phyloP scores from a whole-genome alignment of 495 filamentous ascomycete genomes.

The Platismatia glauca region DNA sequence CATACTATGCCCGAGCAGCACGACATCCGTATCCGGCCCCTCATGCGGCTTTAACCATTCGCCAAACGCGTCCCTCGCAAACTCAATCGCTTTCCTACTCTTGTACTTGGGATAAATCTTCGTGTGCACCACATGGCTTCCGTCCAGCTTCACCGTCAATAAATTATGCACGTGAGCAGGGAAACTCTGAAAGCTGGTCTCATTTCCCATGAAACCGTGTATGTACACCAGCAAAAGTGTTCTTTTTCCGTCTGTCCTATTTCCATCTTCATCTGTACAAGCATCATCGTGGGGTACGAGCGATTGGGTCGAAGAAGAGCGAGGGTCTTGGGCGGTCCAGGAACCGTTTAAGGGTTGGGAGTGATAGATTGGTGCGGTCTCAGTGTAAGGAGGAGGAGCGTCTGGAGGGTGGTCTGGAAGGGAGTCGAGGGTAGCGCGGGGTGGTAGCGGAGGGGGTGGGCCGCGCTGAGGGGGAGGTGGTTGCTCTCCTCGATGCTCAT shows the following conservation, averaged over 20 bases:
- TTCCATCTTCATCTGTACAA: conserved; percentile 35
- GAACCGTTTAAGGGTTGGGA: conserved; percentile 15
- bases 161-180: conserved; percentile 80
- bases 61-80: conserved; percentile 74
- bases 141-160: conserved; percentile 54
- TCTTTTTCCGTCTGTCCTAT: conserved; percentile 31
- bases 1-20: conserved; percentile 85
- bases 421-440: not conserved
- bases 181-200: conserved; percentile 79
- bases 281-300: conserved; percentile 42
- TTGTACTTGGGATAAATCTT: conserved; percentile 91
- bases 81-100: conserved; percentile 62
- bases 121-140: conserved; percentile 74
- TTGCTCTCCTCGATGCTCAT: not conserved
- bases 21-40: conserved; percentile 61
- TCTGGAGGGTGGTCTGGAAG: not conserved
- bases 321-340: conserved; percentile 42
- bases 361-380: conserved; percentile 8
- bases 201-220: conserved; percentile 89
- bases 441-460: conserved; percentile 6
- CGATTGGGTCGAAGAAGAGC: conserved; percentile 56
- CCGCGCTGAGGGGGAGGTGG: not conserved
- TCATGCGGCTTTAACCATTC: conserved; percentile 78
- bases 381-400: conserved; percentile 17
- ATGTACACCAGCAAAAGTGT: conserved; percentile 75